Evolutionary conservation across 1,284 basidiomycete genomes (phyloP), one percentile per base, ranked within the genome.

Genomic region (Trichosporon sp.): DNA sequence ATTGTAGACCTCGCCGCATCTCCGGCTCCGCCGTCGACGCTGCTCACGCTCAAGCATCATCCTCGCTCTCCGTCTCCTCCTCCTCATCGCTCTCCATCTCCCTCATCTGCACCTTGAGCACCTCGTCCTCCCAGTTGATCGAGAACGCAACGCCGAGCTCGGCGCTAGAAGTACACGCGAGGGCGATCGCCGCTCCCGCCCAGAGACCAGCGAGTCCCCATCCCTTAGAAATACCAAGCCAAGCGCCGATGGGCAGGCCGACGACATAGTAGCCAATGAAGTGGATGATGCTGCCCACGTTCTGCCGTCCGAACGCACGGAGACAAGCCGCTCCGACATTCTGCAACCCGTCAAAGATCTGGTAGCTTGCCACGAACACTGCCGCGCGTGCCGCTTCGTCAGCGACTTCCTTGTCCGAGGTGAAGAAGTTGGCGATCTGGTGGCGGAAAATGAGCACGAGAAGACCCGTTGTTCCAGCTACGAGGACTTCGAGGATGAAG

Each of bases 181-280:
- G 69, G 19, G 71, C 67, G 4, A 65, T 54, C 16, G 68, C 70
- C 37, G 70, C 71, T 8, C 69, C 73, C 2, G 69, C 64, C 73
- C 73, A 74, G 1, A 74, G 66, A 7, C 73, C 73, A 4, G 54
- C 33, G 8, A 74, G 66, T 4, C 73, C 72, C 68, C 67, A 70
- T 7, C 44, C 33, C 14, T 52, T 25, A 2, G 63, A 65, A 37
- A 73, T 68, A 5, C 69, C 71, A 21, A 73, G 65, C 40, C 58
- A 69, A 27, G 65, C 66, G 52, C 71, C 70, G 34, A 74, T 36
- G 9, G 73, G 70, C n/a, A 73, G 61, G n/a, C 69, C 72, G 11
- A 70, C 33, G 32, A 67, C 25, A 49, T 71, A 71, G 62, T 70
- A 70, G 4, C 67, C 63, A 23, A 69, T 34, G 21, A 68, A 59